Conservation (phyloP, 768 basidiomycete genomes). For the Serendipita sp. region DNA sequence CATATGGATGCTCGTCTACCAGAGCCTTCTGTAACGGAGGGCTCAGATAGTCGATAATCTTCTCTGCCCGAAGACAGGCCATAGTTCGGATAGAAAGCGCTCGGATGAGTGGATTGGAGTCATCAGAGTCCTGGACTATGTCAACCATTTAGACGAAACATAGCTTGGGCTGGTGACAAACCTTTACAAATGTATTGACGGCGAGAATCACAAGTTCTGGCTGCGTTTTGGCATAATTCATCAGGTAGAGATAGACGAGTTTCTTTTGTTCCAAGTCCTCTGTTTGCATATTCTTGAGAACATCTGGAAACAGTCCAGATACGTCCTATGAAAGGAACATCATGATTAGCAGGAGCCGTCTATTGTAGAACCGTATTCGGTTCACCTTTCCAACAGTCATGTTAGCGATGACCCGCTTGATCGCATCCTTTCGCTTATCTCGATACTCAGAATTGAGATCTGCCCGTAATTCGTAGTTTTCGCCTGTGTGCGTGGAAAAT, state of each 20-base stretch:
- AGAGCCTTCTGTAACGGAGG: slow-evolving; percentile 86
- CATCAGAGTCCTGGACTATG: slow-evolving; percentile 66
- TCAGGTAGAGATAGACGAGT: slow-evolving; percentile 96
- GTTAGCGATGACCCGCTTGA: slow-evolving; percentile 92
- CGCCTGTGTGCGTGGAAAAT: slow-evolving; percentile 47
- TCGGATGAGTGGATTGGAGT: slow-evolving; percentile 90
- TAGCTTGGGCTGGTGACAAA: slow-evolving; percentile 11
- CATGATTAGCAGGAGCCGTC: background rate
- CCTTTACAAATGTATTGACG: slow-evolving; percentile 90
- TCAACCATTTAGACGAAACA: background rate
- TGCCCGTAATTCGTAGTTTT: slow-evolving; percentile 92
- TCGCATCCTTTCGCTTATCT: slow-evolving; percentile 94
- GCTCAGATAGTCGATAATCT: slow-evolving; percentile 98
- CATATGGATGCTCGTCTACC: slow-evolving; percentile 93
- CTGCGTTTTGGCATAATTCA: slow-evolving; percentile 99
- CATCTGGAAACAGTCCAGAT: slow-evolving; percentile 91
- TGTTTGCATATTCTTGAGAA: slow-evolving; percentile 99
- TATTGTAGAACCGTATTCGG: background rate
- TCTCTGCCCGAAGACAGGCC: slow-evolving; percentile 92
- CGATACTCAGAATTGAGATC: slow-evolving; percentile 96
- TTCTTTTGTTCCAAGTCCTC: slow-evolving; percentile 99
- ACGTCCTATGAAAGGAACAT: slow-evolving; percentile 36
- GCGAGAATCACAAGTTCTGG: slow-evolving; percentile 98
- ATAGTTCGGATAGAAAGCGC: slow-evolving; percentile 96
- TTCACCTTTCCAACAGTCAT: slow-evolving; percentile 93